Conservation (phyloP, 129 eudicot species). For the Flaveria trinervia region DNA sequence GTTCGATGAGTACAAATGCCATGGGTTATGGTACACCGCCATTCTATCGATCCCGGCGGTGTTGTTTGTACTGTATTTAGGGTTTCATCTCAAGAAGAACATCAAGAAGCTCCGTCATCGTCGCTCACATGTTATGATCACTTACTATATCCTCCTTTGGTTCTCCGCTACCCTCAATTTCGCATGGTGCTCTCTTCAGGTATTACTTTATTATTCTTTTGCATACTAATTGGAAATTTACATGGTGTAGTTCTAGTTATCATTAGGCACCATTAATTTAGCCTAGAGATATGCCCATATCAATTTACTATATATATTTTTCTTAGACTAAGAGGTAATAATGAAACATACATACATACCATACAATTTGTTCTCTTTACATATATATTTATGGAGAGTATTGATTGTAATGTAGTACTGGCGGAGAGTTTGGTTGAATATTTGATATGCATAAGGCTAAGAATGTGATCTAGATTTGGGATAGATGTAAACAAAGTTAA, state of each 20-base stretch:
- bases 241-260: not conserved
- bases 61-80: conserved; percentile 59
- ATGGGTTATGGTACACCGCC: conserved; percentile 60
- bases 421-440: not conserved
- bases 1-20: conserved; percentile 40
- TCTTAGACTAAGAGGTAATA: not conserved
- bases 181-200: conserved; percentile 75
- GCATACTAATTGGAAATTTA: not conserved
- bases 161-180: conserved; percentile 58
- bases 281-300: not conserved
- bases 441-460: not conserved
- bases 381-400: not conserved
- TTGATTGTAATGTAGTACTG: not conserved
- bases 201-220: conserved; percentile 3
- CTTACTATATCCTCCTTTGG: conserved; percentile 74
- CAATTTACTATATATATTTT: not conserved
- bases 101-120: conserved; percentile 59
- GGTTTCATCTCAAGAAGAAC: conserved; percentile 58
- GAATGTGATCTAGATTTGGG: not conserved
- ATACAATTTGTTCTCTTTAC: not conserved
- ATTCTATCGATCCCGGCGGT: conserved; percentile 53
- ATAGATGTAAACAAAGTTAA: not conserved
- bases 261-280: not conserved
- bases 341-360: not conserved
- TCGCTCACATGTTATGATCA: conserved; percentile 62